Evolutionary conservation across 305 asterid species (phyloP).

Genomic region (Fraxinus angustifolia): DNA sequence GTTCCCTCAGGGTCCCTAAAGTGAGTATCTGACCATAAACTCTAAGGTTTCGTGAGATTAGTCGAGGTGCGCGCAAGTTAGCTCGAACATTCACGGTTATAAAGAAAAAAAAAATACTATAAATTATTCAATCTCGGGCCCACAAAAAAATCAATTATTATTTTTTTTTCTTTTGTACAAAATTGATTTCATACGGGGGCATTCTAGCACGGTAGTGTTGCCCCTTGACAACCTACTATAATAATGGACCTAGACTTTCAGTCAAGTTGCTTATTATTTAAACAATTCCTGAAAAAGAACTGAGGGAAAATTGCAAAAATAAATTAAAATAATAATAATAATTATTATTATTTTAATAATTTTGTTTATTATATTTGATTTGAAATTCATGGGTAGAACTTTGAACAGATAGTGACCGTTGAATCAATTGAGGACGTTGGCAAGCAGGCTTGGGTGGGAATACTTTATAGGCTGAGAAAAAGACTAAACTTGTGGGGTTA

Average conservation of each 20-base stretch:
- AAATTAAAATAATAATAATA: background rate
- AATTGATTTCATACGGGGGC: background rate
- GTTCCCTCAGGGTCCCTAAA: too few species aligned
- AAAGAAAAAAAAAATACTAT: too few species aligned
- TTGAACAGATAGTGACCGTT: slow-evolving; percentile 28
- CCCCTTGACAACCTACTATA: background rate
- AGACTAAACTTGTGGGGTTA: background rate
- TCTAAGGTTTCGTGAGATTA: too few species aligned
- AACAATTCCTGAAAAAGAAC: background rate
- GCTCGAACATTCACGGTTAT: too few species aligned
- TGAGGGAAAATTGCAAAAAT: background rate
- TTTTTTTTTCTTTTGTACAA: background rate
- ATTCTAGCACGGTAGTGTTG: background rate
- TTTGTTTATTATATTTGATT: slow-evolving; percentile 1
- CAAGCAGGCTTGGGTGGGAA: slow-evolving; percentile 18
- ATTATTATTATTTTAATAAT: background rate
- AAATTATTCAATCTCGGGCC: background rate
- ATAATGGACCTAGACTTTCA: background rate
- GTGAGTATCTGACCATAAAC: too few species aligned
- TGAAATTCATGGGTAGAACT: slow-evolving; percentile 12
- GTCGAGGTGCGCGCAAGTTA: too few species aligned
- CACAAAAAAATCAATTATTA: too few species aligned
- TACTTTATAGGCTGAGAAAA: background rate
- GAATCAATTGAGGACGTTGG: slow-evolving; percentile 37
- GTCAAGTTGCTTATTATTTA: background rate